Conservation (phyloP, 768 basidiomycete species). For the Mycena crocata region DNA sequence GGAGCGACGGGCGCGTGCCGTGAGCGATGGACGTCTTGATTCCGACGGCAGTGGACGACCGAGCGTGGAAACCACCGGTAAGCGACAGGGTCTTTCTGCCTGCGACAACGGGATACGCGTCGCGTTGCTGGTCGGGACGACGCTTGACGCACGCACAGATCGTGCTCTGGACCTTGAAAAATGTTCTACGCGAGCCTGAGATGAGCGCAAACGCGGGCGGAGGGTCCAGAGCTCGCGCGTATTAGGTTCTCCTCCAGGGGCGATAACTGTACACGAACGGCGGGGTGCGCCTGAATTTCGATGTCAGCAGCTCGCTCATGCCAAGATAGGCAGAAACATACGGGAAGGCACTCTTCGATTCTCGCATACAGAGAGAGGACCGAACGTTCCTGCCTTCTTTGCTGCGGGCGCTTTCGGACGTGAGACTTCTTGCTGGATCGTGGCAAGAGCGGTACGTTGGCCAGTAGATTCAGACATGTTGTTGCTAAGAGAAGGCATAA, state of each 20-base stretch:
- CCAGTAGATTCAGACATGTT: not conserved
- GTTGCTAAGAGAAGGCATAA: conserved; percentile 10
- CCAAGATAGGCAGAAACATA: not conserved
- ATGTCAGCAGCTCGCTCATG: not conserved
- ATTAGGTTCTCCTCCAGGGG: conserved; percentile 11
- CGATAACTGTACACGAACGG: conserved; percentile 3
- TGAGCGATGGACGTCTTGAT: conserved; percentile 36
- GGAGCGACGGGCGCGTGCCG: conserved; percentile 44
- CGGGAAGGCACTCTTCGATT: conserved; percentile 25
- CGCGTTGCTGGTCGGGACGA: not conserved
- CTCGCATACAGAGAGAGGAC: conserved; percentile 23
- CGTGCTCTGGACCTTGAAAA: conserved; percentile 7
- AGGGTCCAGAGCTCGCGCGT: conserved; percentile 9
- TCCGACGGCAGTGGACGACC: conserved; percentile 19
- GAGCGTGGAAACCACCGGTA: conserved; percentile 27
- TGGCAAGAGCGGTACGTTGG: not conserved
- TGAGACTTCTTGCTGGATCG: not conserved
- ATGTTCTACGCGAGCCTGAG: conserved; percentile 17
- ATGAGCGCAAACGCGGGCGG: conserved; percentile 10
- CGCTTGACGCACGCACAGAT: not conserved
- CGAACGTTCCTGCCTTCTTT: conserved; percentile 31
- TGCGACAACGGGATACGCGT: conserved; percentile 5
- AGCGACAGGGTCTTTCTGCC: not conserved
- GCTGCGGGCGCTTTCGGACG: not conserved
- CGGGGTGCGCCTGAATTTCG: conserved; percentile 12